A percentile compares a stretch with the other conserved stretches of the same genome.
These are phyloP conservation scores for Aspergillus kassunensis DNA, from an alignment of 495 filamentous ascomycete genomes.

Conservation along the genomic window DNA sequence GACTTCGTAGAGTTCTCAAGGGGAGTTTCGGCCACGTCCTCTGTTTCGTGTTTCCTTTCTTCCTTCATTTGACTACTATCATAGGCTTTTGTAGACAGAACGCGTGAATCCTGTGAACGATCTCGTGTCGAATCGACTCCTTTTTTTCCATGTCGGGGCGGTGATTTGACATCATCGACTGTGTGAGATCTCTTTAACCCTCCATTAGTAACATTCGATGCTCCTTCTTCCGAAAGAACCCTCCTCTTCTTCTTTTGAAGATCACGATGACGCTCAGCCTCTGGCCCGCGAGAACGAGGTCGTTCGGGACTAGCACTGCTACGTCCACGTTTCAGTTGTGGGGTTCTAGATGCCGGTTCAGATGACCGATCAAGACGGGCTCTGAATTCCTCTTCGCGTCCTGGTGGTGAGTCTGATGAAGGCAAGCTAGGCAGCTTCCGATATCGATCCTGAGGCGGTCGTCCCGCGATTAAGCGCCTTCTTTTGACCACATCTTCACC, in stretches of 20 bases:
- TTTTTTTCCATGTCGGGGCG: slow-evolving; percentile 25
- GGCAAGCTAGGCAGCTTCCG: slow-evolving; percentile 34
- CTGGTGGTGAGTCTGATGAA: slow-evolving; percentile 42
- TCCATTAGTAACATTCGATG: slow-evolving; percentile 31
- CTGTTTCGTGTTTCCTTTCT: slow-evolving; percentile 28
- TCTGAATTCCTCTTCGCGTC: slow-evolving; percentile 34
- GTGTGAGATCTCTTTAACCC: slow-evolving; percentile 28
- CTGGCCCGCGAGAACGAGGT: slow-evolving; percentile 49
- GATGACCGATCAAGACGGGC: slow-evolving; percentile 33
- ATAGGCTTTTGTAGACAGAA: slow-evolving; percentile 3
- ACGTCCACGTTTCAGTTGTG: slow-evolving; percentile 57
- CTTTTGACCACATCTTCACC: slow-evolving; percentile 39
- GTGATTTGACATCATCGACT: slow-evolving; percentile 22
- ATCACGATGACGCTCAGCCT: slow-evolving; percentile 33
- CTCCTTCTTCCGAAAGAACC: slow-evolving; percentile 41
- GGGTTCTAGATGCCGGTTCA: slow-evolving; percentile 19
- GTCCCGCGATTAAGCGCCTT: slow-evolving; percentile 41
- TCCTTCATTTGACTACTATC: slow-evolving; percentile 28
- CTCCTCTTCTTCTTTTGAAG: slow-evolving; percentile 48
- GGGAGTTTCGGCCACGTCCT: slow-evolving; percentile 29
- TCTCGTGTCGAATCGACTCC: slow-evolving; percentile 18
- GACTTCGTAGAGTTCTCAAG: slow-evolving; percentile 27
- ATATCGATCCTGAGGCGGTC: slow-evolving; percentile 40
- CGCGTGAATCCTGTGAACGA: slow-evolving; percentile 19
- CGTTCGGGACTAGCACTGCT: slow-evolving; percentile 65